Conservation (phyloP, 2,329 filamentous ascomycete species). For the Verticillium albo-atrum region DNA sequence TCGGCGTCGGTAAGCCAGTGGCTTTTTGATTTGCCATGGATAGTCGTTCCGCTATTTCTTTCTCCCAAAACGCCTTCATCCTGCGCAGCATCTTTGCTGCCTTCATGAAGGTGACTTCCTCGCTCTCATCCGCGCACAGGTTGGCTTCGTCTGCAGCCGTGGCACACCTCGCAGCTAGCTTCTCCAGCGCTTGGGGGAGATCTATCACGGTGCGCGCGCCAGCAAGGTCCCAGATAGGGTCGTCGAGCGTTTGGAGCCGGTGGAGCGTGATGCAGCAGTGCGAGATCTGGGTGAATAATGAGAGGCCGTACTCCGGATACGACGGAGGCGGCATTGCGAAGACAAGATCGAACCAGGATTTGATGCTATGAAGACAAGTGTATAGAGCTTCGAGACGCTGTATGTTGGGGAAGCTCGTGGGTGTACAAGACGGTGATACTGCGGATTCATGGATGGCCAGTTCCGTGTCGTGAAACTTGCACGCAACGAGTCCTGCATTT, state of each 20-base stretch:
- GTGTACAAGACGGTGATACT: conserved; percentile 3
- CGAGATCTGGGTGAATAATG: conserved; percentile 26
- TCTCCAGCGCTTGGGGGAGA: conserved; percentile 22
- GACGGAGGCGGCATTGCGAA: conserved; percentile 21
- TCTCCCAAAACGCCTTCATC: conserved; percentile 29
- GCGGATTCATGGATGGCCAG: conserved; percentile 29
- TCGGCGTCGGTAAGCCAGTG: background rate
- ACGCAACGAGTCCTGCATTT: conserved; percentile 25
- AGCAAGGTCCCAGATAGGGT: conserved; percentile 32
- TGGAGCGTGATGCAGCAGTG: conserved; percentile 27
- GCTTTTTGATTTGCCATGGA: background rate
- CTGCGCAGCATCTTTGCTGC: conserved; percentile 29
- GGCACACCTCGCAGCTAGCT: conserved; percentile 12
- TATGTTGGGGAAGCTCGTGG: conserved; percentile 14
- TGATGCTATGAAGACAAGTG: conserved; percentile 20
- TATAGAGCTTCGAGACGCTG: conserved; percentile 21
- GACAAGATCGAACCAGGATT: conserved; percentile 24
- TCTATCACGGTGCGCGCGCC: conserved; percentile 25
- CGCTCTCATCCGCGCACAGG: conserved; percentile 13
- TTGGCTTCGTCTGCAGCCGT: conserved; percentile 2
- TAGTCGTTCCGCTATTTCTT: conserved; percentile 19
- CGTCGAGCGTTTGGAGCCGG: conserved; percentile 26
- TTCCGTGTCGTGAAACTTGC: conserved; percentile 29
- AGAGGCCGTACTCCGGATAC: conserved; percentile 27
- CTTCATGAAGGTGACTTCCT: conserved; percentile 25